These are phyloP conservation scores for Berberis thunbergii DNA, from an alignment of 164 flowering plant genomes.

Conservation along the genomic window DNA sequence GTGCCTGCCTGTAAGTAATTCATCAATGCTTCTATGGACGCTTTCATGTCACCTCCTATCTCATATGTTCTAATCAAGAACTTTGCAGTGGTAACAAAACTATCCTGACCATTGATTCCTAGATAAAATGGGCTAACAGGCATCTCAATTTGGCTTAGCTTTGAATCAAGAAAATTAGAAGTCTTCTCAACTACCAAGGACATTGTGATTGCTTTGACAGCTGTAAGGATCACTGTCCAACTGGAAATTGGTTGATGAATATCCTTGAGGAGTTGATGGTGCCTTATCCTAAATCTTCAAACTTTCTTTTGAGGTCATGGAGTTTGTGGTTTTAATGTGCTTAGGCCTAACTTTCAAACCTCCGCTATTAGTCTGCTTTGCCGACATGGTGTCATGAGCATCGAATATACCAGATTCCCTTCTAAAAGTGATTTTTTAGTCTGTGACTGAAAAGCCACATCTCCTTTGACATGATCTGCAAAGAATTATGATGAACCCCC, in stretches of 20 bases:
- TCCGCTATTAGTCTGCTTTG: slow-evolving; percentile 7
- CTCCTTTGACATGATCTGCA: too few species aligned
- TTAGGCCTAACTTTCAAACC: slow-evolving; percentile 66
- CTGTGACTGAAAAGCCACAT: too few species aligned
- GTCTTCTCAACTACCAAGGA: slow-evolving; percentile 98
- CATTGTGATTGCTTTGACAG: slow-evolving; percentile 55
- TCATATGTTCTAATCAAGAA: slow-evolving; percentile 93
- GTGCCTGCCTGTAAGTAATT: slow-evolving; percentile 75
- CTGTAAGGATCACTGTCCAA: slow-evolving; percentile 98
- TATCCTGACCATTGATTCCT: slow-evolving; percentile 82
- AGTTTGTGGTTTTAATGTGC: slow-evolving; percentile 55
- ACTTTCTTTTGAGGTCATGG: slow-evolving; percentile 19
- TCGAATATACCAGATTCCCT: too few species aligned
- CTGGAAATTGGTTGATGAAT: slow-evolving; percentile 81
- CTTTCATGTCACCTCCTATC: slow-evolving; percentile 88
- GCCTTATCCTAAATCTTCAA: slow-evolving; percentile 29
- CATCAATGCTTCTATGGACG: slow-evolving; percentile 90
- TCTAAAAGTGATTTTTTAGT: too few species aligned
- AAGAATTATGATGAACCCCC: too few species aligned
- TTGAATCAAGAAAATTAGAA: slow-evolving; percentile 95
- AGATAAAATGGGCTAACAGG: slow-evolving; percentile 65
- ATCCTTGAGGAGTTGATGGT: slow-evolving; percentile 58
- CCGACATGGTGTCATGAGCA: too few species aligned
- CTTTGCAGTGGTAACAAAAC: slow-evolving; percentile 69
- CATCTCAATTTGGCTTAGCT: slow-evolving; percentile 76